Base-by-base conservation (phyloP, 495 filamentous ascomycete species). In the Poronia punctata region DNA sequence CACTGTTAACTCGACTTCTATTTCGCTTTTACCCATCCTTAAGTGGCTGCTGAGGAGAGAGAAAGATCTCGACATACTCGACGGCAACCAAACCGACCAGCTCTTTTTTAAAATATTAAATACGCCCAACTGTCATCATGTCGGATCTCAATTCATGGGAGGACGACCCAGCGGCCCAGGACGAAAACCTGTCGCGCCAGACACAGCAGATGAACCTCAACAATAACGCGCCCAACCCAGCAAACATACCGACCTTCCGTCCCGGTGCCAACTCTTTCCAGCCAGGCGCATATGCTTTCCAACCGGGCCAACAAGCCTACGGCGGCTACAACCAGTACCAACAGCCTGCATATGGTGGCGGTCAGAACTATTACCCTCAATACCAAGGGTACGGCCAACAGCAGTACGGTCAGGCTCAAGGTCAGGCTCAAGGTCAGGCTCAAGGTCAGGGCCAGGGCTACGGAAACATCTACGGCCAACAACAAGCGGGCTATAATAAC, bases 61-160 rank as follows among this genome's bases (percentile, higher is more conserved):
- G n/a, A n/a, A n/a, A n/a, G n/a, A n/a, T n/a, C n/a, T n/a, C n/a
- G n/a, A n/a, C n/a, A n/a, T n/a, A n/a, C n/a, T n/a, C n/a, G n/a
- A n/a, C 21, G n/a, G 33, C 35, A 25, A 45, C 24, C 30, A 23
- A 37, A 38, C 28, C 16, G 19, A 7, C 34, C n/a, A n/a, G n/a
- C n/a, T n/a, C n/a, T n/a, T n/a, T n/a, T n/a, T n/a, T n/a, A n/a
- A n/a, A n/a, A n/a, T n/a, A n/a, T n/a, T n/a, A n/a, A 45, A 29
- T 35, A n/a, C 32, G 35, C 32, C 25, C 46, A 27, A 27, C 16
- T 46, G 15, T 35, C 62, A 79, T 56, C 49, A 95, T 96, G 89
- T 82, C 89, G 36, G 76, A 84, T 45, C 82, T 86, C 32, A 87
- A 94, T 45, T 90, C 84, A 14, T 98, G 92, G 92, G 92, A 98